Evolutionary conservation across 345 rosid genomes (phyloP), one percentile per base, ranked within the genome.

Genomic region (Salix dunnii): DNA sequence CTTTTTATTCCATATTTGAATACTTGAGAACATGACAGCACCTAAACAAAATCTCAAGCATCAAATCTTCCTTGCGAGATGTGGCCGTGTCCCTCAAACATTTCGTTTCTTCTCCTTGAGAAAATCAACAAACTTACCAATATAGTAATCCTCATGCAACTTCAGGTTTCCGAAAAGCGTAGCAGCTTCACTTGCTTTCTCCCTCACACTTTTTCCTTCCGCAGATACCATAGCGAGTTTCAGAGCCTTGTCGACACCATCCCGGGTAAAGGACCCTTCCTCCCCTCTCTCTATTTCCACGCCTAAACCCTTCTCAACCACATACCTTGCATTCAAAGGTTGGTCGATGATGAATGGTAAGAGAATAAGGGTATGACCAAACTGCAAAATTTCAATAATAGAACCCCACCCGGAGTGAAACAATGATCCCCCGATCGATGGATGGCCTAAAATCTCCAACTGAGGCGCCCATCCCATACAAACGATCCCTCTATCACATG

Each of bases 391-490:
- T 70, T 83, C 86, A 12, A 83, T 79, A 1, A 67, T 49, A 25
- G 83, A 83, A 16, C 79, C 78, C 81, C 86, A 77, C 1, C 86
- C 86, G 1, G 81, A 69, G 42, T 79, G 86, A 74, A 77, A 73
- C 51, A 79, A 66, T 11, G 81, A 83, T 2, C 86, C 86, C 3
- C 83, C 81, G 0, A 80, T 33, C 1, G 80, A 68, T 27, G 80
- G 72, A 66, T 82, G 85, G 0, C 72, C 70, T 48, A 74, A 18
- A 6, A 80, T 77, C 3, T 76, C 77, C 43, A 70, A 14, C 62
- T 81, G 85, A 0, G 87, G 82, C 1, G 80, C 81, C 87, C 85
- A 84, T 31, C 81, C 87, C 6, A 67, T 20, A 18, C 40, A 60
- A n/a, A 77, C 83, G 7, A 70, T 17, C 65, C 85, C 87, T 46